These are phyloP conservation scores for Candida smagusa DNA, from an alignment of 1,139 yeast species.

Conservation along the genomic window DNA sequence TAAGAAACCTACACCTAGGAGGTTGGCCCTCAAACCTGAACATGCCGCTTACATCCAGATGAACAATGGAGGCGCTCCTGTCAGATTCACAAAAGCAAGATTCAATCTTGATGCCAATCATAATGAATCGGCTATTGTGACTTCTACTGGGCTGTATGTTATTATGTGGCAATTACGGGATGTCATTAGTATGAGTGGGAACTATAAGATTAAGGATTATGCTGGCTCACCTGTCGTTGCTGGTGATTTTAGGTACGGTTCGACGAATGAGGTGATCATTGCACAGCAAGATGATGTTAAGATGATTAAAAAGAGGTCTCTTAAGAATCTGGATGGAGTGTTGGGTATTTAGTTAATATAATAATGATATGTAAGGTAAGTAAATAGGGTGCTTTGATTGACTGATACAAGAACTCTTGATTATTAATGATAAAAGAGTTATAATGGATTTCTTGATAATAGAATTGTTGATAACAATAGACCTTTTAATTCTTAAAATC, in stretches of 20 bases:
- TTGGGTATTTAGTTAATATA: not conserved
- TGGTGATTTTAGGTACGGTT: slow-evolving; percentile 74
- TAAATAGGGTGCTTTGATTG: no score
- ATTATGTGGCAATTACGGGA: slow-evolving; percentile 72
- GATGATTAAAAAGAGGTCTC: slow-evolving; percentile 55
- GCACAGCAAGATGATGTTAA: slow-evolving; percentile 72
- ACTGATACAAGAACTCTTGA: no score
- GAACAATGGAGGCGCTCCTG: slow-evolving; percentile 43
- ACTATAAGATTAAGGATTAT: slow-evolving; percentile 65
- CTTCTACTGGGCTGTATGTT: slow-evolving; percentile 79
- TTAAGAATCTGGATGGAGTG: slow-evolving; percentile 18
- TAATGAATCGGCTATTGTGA: slow-evolving; percentile 68
- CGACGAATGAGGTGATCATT: slow-evolving; percentile 66
- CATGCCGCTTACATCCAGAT: slow-evolving; percentile 64
- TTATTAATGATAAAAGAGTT: no score
- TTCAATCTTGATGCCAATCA: slow-evolving; percentile 67
- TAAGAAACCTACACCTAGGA: slow-evolving; percentile 65
- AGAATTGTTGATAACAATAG: no score
- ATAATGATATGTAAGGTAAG: no score
- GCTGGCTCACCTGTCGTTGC: slow-evolving; percentile 57
- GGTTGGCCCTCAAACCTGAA: slow-evolving; percentile 67
- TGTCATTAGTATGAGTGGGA: slow-evolving; percentile 48
- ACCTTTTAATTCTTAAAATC: no score
- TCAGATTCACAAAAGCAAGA: slow-evolving; percentile 67
- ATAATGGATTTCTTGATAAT: no score